phyloP scores from a whole-genome alignment of 106 monocot genomes.

The Allium cepa region DNA sequence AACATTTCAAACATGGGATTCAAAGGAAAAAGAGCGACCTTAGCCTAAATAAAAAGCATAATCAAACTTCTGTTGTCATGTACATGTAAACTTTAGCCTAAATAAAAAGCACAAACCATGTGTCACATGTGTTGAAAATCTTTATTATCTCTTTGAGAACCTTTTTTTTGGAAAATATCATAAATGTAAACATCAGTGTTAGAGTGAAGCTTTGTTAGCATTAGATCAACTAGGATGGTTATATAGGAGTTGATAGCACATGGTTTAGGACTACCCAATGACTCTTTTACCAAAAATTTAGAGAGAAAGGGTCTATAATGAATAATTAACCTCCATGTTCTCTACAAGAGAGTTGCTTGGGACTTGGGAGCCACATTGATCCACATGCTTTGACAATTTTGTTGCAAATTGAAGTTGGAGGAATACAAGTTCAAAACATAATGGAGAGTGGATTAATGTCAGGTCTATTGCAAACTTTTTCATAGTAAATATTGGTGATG shows the following conservation, averaged over 20 bases:
- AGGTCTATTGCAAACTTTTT: constrained; percentile 6
- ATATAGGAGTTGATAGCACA: constrained; percentile 13
- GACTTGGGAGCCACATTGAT: constrained; percentile 15
- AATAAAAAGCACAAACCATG: too few relatives aligned
- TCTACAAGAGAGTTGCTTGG: constrained; percentile 13
- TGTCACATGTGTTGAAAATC: too few relatives aligned
- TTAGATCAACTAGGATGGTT: constrained; percentile 3
- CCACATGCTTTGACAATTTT: constrained; percentile 10
- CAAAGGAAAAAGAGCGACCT: too few relatives aligned
- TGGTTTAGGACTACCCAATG: constrained; percentile 6
- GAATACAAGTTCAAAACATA: constrained; percentile 10
- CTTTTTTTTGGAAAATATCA: too few relatives aligned
- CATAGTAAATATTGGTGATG: constrained; percentile 11
- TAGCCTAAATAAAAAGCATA: too few relatives aligned
- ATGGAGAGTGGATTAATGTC: constrained; percentile 7
- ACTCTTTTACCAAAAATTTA: constrained; percentile 8
- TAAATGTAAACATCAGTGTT: not conserved
- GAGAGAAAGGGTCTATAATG: constrained; percentile 1
- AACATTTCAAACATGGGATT: too few relatives aligned
- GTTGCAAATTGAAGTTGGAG: constrained; percentile 12
- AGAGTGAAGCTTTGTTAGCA: constrained; percentile 6
- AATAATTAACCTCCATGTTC: constrained; percentile 15
- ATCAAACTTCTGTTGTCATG: too few relatives aligned
- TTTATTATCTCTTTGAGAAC: not conserved
- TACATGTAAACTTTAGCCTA: too few relatives aligned